Evolutionary conservation across 345 rosid species (phyloP), one percentile per base, ranked within the genome.

Genomic region (Abelmoschus esculentus): DNA sequence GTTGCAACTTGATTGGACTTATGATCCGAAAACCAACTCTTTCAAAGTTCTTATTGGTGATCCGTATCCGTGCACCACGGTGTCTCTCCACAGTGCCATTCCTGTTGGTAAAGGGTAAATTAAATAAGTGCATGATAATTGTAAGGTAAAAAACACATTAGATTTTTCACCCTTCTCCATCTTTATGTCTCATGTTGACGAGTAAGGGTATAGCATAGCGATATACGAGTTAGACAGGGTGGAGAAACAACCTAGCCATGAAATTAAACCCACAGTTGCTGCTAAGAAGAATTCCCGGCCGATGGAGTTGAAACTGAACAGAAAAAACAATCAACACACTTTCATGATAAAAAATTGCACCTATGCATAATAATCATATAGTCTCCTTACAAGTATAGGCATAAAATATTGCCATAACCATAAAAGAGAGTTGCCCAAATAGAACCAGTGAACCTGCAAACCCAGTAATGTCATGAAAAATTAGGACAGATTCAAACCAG

Each of bases 391-490:
- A 82, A 65, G 79, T 89, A 93, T 76, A 93, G 52, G 90, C 96
- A 93, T 15, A 84, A 74, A 29, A 93, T 83, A 70, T 93, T 93
- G 53, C 83, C 97, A 63, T 89, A 93, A 26, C 98, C 98, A 72
- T 90, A 93, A 73, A 87, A 87, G 38, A 93, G 73, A 22, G 97
- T 8, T 26, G 92, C 92, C 98, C 98, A 93, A 63, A 79, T 5
- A 0, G 97, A 78, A 40, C 98, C 98, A 42, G 90, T 86, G 82
- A 93, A 82, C 98, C 98, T 93, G 79, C 61, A 74, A 67, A 59
- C 54, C 12, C 32, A 59, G 59, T 29, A 19, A 19, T 8, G 11
- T 18, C 26, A 54, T 17, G 12, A 54, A 36, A 49, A 47, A 40
- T 18, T 22, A 46, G 18, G 14, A 36, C 47, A 52, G 31, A 17